Evolutionary conservation across 306 rosid genomes (phyloP).

Genomic region (Fagus sylvatica): DNA sequence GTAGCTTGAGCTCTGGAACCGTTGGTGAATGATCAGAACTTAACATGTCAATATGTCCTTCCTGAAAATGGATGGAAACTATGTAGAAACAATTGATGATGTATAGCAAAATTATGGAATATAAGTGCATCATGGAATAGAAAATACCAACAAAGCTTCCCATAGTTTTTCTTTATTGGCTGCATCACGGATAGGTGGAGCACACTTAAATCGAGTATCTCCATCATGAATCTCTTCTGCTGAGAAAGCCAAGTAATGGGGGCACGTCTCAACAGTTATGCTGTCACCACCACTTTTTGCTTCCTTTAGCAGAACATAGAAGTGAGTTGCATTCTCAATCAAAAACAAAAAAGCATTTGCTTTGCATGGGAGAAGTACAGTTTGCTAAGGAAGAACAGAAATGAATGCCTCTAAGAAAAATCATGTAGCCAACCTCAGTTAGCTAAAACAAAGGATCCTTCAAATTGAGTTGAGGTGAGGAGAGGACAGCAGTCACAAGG

Average conservation of each 20-base stretch:
- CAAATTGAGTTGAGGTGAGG: background rate
- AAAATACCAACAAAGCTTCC: conserved; percentile 73
- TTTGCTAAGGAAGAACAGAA: background rate
- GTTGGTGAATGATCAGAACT: conserved; percentile 95
- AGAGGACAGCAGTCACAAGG: background rate
- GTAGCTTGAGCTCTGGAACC: conserved; percentile 81
- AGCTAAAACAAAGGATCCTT: background rate
- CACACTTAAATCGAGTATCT: conserved; percentile 89
- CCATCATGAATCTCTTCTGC: conserved; percentile 75
- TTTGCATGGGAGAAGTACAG: conserved; percentile 2
- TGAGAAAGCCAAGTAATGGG: conserved; percentile 87
- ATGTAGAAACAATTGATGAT: background rate
- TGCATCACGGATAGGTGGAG: conserved; percentile 88
- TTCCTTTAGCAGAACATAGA: conserved; percentile 47
- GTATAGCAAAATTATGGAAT: conserved; percentile 4
- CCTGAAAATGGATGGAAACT: conserved; percentile 46
- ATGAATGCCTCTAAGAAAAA: background rate
- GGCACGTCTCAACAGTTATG: conserved; percentile 81
- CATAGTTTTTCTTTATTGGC: conserved; percentile 75
- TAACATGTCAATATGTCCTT: conserved; percentile 76
- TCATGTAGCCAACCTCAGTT: background rate
- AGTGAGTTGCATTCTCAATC: conserved; percentile 21
- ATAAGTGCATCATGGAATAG: background rate
- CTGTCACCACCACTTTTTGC: conserved; percentile 81
- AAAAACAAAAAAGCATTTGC: background rate